Base-by-base conservation (phyloP, 176 grass and related monocot genomes). In the Elaeis guineensis region DNA sequence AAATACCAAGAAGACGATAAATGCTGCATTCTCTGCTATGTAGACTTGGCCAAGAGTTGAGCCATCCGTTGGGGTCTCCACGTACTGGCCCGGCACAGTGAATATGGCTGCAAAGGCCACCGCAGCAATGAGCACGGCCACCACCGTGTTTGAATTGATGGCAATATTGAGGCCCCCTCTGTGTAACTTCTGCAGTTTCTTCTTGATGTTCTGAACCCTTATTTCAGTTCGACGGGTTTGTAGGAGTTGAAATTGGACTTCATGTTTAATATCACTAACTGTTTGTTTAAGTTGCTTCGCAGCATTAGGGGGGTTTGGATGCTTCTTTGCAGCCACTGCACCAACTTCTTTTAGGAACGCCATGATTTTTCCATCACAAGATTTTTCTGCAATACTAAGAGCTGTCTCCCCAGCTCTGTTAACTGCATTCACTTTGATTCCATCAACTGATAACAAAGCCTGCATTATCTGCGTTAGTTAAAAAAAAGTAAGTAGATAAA, bases 391-490 rank as follows among this genome's bases (percentile, higher is more conserved):
- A 22, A 68, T 68, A 25, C 26, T 21, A 12, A 68, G 65, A 19
- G 65, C 65, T 55, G 65, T 68, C 55, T 68, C 65, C 6, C 65
- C 65, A 20, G 65, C 65, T 68, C 55, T 68, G 28, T 56, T 68
- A 51, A 68, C 65, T 48, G 65, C 65, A 56, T 68, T 68, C 19
- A 68, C 18, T 8, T 55, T 26, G 0, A 68, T 68, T 21, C 65
- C 65, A 35, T 22, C 65, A 2, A 68, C 51, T 16, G 24, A 16
- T 17, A 68, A 68, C 52, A 68, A n/a, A 55, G 25, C 52, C 26
- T 48, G 25, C 28, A 68, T 16, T 22, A 68, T 68, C 52, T 68
- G 65, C 52, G 44, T 55, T 32, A 44, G n/a, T n/a, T n/a, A n/a
- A n/a, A n/a, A n/a, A n/a, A n/a, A n/a, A n/a, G n/a, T n/a, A n/a